These are phyloP conservation scores for Blastobotrys petasosporus DNA, from an alignment of 1,139 yeast genomes.

Conservation along the genomic window DNA sequence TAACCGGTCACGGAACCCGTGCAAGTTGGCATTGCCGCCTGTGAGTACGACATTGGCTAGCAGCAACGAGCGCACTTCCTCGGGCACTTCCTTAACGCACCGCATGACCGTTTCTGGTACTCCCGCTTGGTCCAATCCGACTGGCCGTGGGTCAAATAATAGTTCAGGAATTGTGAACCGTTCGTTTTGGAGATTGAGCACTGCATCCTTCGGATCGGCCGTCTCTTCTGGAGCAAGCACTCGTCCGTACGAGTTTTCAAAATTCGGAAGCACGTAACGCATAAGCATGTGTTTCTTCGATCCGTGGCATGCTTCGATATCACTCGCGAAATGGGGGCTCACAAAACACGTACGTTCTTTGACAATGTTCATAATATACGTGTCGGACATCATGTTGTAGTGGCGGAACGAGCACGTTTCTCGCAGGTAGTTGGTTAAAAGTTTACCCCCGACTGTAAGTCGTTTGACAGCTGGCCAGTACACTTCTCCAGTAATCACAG, in stretches of 20 bases:
- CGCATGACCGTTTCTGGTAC: constrained; percentile 67
- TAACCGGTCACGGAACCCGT: constrained; percentile 61
- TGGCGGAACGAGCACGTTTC: constrained; percentile 87
- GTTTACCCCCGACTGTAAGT: constrained; percentile 76
- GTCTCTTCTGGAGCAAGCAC: constrained; percentile 38
- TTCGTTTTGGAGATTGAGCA: constrained; percentile 69
- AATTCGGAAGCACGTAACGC: constrained; percentile 82
- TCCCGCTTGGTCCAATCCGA: constrained; percentile 72
- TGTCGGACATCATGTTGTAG: constrained; percentile 90
- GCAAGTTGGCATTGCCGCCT: constrained; percentile 76
- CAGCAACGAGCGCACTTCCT: constrained; percentile 65
- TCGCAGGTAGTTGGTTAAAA: constrained; percentile 72
- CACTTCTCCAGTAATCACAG: constrained; percentile 73
- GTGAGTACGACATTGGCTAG: constrained; percentile 72
- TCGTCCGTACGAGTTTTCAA: constrained; percentile 68
- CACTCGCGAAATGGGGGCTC: constrained; percentile 56
- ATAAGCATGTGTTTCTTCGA: constrained; percentile 33
- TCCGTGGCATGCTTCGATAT: constrained; percentile 39
- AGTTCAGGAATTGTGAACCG: constrained; percentile 84
- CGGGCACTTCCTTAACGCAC: constrained; percentile 65
- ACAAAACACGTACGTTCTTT: constrained; percentile 78
- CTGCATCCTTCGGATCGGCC: constrained; percentile 24
- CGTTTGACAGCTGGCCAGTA: constrained; percentile 74
- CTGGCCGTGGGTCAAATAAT: constrained; percentile 77
- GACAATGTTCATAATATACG: constrained; percentile 73